Base-by-base conservation (phyloP, 495 filamentous ascomycete species). In the Daldinia decipiens region DNA sequence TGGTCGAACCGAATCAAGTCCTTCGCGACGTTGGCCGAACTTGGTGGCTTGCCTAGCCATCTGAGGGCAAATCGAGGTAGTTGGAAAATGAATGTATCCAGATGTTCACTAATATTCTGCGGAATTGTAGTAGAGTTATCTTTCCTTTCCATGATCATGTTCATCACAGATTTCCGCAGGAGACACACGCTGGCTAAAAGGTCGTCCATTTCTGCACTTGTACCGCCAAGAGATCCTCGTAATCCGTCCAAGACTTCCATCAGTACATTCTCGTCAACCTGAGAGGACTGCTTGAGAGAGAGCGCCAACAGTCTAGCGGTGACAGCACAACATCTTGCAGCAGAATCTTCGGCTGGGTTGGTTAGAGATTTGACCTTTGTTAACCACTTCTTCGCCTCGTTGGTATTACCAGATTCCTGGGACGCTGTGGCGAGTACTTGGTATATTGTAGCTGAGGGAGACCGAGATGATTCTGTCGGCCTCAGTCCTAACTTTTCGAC, bases 121-220 rank as follows among this genome's bases (percentile, higher is more conserved):
- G 61, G 26, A 34, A 51, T 17, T 13, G 45, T 39, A 19, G 9
- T 19, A 13, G 67, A 59, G 7, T 57, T 54, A 9, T 62, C 70
- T 13, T 57, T 21, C 19, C 70, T 64, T 19, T 43, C 61, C 21
- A 75, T 71, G 64, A 91, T 79, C 61, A 88, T 79, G 39, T 80
- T 79, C 67, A 90, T 85, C 0, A 86, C 84, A 17, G 87, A 76
- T 71, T 88, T 91, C 67, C 91, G 86, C 26, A 89, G 82, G 39
- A 79, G 82, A 27, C 86, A 89, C n/a, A 92, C 81, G 64, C 88
- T 89, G 13, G 83, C 78, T 13, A 93, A 75, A 1, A 94, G 80
- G 32, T 92, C 90, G 68, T 93, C 91, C n/a, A 94, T 76, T 59
- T 92, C 90, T 11, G 76, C 74, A 4, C 83, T 76, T 13, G 87